Base-by-base conservation (phyloP, 1,139 yeast genomes). In the Yamadazyma epiphylla region DNA sequence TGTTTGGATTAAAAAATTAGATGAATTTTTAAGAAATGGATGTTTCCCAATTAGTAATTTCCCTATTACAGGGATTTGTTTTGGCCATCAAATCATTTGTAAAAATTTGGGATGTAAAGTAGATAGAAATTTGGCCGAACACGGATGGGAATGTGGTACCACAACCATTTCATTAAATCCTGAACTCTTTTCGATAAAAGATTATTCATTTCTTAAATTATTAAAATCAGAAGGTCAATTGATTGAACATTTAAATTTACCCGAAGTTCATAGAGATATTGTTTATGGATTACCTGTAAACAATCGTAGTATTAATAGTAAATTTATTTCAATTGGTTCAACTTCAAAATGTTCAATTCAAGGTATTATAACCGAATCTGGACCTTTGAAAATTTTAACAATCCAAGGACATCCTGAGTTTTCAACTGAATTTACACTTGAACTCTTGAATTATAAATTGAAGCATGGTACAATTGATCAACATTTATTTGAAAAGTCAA, bases 331-430 rank as follows among this genome's bases (percentile, higher is more conserved):
- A 39, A 49, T 78, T 42, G 86, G 87, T 1, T 55, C 70, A 5
- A 73, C 81, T 8, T 57, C 61, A 0, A 63, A 58, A 28, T 80
- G 94, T 41, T 49, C 56, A 1, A 58, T 76, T 21, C 96, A 88
- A 49, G 84, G 95, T 28, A 35, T 75, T 19, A 39, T 68, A 41
- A 77, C 73, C 39, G 64, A 59, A 36, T 58, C 62, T 5, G 65
- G 60, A 38, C 59, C 62, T 0, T 26, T 62, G 13, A 63, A 64
- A 30, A 36, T 80, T 4, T 58, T 86, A 26, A 75, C 94, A 0
- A 75, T 86, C 45, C 96, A 88, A 52, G 96, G 96, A 1, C 96
- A 88, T 49, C 96, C 96, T 0, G 96, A 88, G 51, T 87, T 84
- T 46, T 51, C 63, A 16, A 57, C 65, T 1, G 68, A 57, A 3